Conservation (phyloP, 441 rosid species). For the Erodium moschatum region DNA sequence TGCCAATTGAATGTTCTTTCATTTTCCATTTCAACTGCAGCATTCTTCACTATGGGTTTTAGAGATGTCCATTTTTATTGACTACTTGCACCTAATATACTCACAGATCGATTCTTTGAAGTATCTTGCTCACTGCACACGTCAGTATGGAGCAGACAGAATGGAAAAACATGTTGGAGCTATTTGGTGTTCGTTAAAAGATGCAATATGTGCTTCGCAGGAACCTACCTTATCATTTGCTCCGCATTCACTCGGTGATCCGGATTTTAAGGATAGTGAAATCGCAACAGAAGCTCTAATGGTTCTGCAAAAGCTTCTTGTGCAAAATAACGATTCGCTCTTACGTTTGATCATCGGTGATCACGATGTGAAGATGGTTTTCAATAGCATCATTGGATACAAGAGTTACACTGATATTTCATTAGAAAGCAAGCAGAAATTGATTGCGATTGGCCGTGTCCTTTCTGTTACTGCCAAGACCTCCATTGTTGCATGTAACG, state of each 20-base stretch:
- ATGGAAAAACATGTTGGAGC: constrained; percentile 48
- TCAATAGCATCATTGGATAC: constrained; percentile 40
- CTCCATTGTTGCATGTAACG: constrained; percentile 51
- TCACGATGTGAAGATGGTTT: constrained; percentile 41
- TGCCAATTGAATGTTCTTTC: constrained; percentile 13
- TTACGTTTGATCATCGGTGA: constrained; percentile 48
- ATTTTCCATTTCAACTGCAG: constrained; percentile 13
- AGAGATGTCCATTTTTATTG: constrained; percentile 19
- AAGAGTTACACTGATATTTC: constrained; percentile 38
- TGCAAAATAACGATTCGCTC: constrained; percentile 42
- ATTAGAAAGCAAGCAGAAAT: constrained; percentile 46
- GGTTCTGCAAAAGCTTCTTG: constrained; percentile 48
- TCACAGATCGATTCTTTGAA: constrained; percentile 76
- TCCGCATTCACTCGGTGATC: constrained; percentile 38
- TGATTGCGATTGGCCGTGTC: constrained; percentile 50
- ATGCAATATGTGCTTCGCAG: constrained; percentile 42
- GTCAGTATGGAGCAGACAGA: constrained; percentile 56
- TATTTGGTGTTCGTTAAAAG: constrained; percentile 68
- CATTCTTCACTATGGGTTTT: constrained; percentile 18
- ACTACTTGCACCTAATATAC: constrained; percentile 17
- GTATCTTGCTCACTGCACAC: constrained; percentile 47
- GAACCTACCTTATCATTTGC: constrained; percentile 32
- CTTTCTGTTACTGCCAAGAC: constrained; percentile 59
- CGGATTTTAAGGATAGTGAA: constrained; percentile 35
- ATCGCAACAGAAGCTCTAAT: constrained; percentile 51